phyloP scores from a whole-genome alignment of 208 protist species.

The Leptomonas pyrrhocoris region DNA sequence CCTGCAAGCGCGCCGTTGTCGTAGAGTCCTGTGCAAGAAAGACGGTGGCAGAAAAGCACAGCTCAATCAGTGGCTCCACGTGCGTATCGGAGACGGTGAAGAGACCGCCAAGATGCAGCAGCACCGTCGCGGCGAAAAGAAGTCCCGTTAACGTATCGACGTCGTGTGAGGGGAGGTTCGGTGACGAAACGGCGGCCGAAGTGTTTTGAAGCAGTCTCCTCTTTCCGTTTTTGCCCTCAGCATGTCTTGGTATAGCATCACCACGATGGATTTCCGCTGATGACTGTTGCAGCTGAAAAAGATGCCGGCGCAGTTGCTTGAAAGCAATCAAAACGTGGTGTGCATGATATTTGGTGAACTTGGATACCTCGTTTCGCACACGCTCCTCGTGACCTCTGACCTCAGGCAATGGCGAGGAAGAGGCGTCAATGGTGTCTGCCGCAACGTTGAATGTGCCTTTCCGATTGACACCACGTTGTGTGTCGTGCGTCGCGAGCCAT shows the following conservation, averaged over 20 bases:
- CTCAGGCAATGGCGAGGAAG: neutral
- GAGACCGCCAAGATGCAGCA: conserved; percentile 71
- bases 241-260: no score
- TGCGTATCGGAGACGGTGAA: conserved; percentile 69
- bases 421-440: neutral
- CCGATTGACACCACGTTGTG: neutral
- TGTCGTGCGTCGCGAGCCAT: conserved; percentile 1
- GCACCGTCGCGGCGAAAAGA: conserved; percentile 51
- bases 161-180: neutral
- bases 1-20: conserved; percentile 3
- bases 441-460: neutral
- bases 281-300: conserved; percentile 2
- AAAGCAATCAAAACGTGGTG: conserved; percentile 72
- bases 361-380: conserved; percentile 19
- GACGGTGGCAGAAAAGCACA: conserved; percentile 61
- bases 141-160: conserved; percentile 28
- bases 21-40: conserved; percentile 59
- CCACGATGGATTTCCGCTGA: neutral
- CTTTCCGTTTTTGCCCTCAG: no score
- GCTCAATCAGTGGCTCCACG: conserved; percentile 60
- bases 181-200: neutral
- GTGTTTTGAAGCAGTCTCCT: neutral
- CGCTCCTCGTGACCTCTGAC: neutral
- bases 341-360: conserved; percentile 68
- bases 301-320: conserved; percentile 24